Percentiles rank a stretch among this genome's conserved stretches.
Conservation (phyloP, 2,329 filamentous ascomycete species). For the Macrophomina tecta region DNA sequence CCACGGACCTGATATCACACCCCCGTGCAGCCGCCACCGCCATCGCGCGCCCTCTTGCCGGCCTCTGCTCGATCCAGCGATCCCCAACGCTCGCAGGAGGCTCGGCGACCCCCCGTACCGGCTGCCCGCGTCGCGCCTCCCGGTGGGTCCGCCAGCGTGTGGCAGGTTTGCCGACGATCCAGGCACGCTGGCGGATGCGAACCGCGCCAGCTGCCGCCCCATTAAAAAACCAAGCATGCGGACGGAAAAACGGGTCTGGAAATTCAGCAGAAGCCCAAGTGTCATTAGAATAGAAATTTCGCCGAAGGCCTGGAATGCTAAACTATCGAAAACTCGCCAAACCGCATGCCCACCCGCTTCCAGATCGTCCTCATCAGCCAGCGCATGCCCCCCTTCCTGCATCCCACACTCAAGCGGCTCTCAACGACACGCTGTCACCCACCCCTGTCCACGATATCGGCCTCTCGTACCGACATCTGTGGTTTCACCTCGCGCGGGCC, state of each 20-base stretch:
- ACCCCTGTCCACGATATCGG: conserved; percentile 24
- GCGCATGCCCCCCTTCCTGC: neutral
- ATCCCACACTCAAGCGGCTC: conserved; percentile 5
- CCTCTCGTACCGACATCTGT: conserved; percentile 2
- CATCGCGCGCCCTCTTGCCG: neutral
- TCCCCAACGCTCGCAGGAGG: conserved; percentile 22
- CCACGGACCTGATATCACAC: conserved; percentile 17
- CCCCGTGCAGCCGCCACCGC: conserved; percentile 8
- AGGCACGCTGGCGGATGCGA: conserved; percentile 17
- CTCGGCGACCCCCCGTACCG: conserved; percentile 15
- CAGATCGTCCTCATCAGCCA: conserved; percentile 15
- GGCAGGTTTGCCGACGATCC: conserved; percentile 27
- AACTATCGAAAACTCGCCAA: conserved; percentile 24
- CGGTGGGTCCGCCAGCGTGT: conserved; percentile 13
- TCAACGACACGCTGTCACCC: conserved; percentile 17
- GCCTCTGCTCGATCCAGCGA: conserved; percentile 18
- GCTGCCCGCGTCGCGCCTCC: neutral
- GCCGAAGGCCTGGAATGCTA: conserved; percentile 20
- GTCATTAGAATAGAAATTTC: conserved; percentile 26
- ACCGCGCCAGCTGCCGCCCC: conserved; percentile 17
- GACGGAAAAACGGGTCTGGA: conserved; percentile 22
- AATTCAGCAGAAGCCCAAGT: conserved; percentile 14
- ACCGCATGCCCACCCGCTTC: conserved; percentile 15
- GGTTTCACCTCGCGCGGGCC: neutral
- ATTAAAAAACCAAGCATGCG: conserved; percentile 27